Percentiles rank a stretch among this genome's conserved stretches.
These are phyloP conservation scores for Botrytis medusae DNA, from an alignment of 2,329 filamentous ascomycete species.

Conservation along the genomic window DNA sequence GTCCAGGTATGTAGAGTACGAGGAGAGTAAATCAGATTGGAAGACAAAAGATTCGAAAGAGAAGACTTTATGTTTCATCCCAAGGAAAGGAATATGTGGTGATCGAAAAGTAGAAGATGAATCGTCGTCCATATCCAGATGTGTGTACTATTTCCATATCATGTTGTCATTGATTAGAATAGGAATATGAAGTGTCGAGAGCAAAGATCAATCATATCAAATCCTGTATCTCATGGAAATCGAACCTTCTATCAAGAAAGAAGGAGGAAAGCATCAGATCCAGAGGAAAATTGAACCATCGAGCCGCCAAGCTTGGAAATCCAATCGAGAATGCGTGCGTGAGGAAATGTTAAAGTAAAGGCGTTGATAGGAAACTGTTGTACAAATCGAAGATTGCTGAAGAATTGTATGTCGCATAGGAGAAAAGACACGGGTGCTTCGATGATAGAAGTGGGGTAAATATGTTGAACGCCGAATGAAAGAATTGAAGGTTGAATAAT, in stretches of 20 bases:
- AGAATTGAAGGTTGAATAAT: constrained; percentile 4
- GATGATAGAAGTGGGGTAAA: neutral
- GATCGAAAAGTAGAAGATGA: neutral
- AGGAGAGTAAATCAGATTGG: neutral
- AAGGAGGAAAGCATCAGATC: neutral
- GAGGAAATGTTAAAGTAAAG: neutral
- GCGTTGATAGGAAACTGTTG: constrained; percentile 8
- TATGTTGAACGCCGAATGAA: constrained; percentile 12
- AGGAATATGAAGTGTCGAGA: neutral
- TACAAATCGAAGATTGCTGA: neutral
- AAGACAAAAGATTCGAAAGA: neutral
- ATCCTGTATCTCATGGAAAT: neutral
- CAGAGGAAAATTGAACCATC: neutral
- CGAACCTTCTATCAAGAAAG: neutral
- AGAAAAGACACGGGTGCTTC: neutral
- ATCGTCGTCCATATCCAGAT: neutral
- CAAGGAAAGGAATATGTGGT: neutral
- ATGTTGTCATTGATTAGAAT: neutral
- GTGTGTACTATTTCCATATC: neutral
- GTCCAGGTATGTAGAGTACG: neutral
- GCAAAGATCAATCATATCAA: neutral
- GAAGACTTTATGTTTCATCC: neutral
- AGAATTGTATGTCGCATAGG: neutral
- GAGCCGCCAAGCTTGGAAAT: neutral
- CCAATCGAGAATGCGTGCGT: neutral